phyloP scores from a whole-genome alignment of 495 filamentous ascomycete species.

The Xylaria venustula region DNA sequence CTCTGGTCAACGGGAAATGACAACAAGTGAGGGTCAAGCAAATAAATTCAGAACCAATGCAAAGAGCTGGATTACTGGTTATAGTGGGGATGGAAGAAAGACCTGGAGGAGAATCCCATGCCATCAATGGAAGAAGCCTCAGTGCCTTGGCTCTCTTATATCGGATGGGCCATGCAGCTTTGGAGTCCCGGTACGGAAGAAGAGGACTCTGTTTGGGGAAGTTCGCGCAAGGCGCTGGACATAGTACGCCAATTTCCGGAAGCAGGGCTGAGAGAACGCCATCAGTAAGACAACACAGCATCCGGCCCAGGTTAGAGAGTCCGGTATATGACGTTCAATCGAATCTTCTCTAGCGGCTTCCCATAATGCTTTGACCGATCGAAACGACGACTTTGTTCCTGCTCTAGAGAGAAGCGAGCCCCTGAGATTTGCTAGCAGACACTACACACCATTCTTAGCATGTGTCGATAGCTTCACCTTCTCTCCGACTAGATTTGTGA shows the following conservation, averaged over 20 bases:
- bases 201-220: conserved; percentile 10
- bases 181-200: conserved; percentile 4
- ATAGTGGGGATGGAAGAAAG: neutral
- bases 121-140: neutral
- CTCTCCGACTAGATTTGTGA: no score
- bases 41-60: no score
- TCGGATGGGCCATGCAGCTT: neutral
- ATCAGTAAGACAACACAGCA: neutral
- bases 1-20: neutral
- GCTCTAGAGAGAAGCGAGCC: no score
- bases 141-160: neutral
- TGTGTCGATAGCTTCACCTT: no score
- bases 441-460: no score
- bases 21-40: neutral
- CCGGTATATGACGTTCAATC: neutral
- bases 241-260: neutral
- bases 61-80: neutral
- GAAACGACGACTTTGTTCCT: no score
- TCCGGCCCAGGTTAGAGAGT: neutral
- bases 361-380: no score
- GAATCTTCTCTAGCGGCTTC: neutral
- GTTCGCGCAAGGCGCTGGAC: neutral
- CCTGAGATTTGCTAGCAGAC: no score
- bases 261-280: no score
- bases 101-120: neutral